A percentile compares a stretch with the other conserved stretches of the same genome.
phyloP scores from a whole-genome alignment of 495 filamentous ascomycete species.

The Durotheca rogersii region DNA sequence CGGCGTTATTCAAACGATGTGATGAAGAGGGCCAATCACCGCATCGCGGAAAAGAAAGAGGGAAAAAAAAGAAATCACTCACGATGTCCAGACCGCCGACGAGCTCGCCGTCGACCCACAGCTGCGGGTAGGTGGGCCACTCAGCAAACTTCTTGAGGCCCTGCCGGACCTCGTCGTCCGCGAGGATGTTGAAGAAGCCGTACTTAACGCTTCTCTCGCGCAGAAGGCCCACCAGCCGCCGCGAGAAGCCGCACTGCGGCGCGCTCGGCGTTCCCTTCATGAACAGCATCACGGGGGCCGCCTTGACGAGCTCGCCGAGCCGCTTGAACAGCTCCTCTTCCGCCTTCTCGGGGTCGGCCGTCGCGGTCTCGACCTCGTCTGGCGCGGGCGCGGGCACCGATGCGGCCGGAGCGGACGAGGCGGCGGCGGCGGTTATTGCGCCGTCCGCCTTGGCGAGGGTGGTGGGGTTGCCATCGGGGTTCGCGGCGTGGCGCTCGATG shows the following conservation, averaged over 20 bases:
- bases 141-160: constrained; percentile 93
- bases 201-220: constrained; percentile 89
- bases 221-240: constrained; percentile 80
- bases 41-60: neutral
- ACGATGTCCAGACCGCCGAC: constrained; percentile 97
- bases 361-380: constrained; percentile 21
- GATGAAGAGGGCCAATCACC: no score
- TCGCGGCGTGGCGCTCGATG: constrained; percentile 72
- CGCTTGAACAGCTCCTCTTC: constrained; percentile 80
- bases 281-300: constrained; percentile 97
- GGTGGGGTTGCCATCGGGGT: constrained; percentile 10
- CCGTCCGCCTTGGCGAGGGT: constrained; percentile 38
- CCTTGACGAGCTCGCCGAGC: constrained; percentile 79
- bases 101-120: constrained; percentile 79
- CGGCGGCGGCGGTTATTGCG: constrained; percentile 9
- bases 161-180: constrained; percentile 95
- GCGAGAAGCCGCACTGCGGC: constrained; percentile 93
- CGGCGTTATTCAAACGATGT: no score
- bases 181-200: constrained; percentile 98
- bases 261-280: constrained; percentile 88
- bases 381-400: constrained; percentile 37
- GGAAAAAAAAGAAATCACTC: constrained; percentile 43
- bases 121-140: constrained; percentile 95
- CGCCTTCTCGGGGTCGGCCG: constrained; percentile 54
- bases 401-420: constrained; percentile 29